phyloP scores from a whole-genome alignment of 2,329 filamentous ascomycete genomes.

The Colletotrichum endophyticum region DNA sequence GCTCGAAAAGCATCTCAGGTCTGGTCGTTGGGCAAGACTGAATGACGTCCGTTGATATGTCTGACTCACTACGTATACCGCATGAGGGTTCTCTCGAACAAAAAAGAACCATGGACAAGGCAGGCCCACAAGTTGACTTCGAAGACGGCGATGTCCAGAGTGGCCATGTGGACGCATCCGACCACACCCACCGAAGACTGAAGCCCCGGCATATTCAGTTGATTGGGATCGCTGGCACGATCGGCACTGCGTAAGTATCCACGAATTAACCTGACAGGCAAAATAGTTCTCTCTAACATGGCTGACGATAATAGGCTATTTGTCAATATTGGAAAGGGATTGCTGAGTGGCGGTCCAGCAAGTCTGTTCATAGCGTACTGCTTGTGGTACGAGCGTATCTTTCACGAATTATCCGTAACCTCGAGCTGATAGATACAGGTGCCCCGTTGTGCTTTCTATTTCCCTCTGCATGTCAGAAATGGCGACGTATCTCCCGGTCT shows the following conservation, averaged over 20 bases:
- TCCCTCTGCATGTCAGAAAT: neutral
- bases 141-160: neutral
- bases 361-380: neutral
- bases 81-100: neutral
- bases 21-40: neutral
- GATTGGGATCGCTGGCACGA: neutral
- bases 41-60: neutral
- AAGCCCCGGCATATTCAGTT: neutral
- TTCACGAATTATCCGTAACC: accelerated
- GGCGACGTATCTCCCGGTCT: neutral
- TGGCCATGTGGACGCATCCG: neutral
- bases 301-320: neutral
- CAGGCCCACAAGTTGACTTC: neutral
- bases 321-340: neutral
- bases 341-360: neutral
- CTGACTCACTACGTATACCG: neutral
- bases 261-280: neutral
- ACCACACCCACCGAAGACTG: neutral
- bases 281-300: neutral
- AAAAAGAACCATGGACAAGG: neutral
- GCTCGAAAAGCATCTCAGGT: neutral
- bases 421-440: neutral
- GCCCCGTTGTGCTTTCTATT: neutral
- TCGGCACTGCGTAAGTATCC: neutral
- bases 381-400: neutral